Evolutionary conservation across 768 basidiomycete species (phyloP), one percentile per base, ranked within the genome.

Genomic region (Hericium rajendrae): DNA sequence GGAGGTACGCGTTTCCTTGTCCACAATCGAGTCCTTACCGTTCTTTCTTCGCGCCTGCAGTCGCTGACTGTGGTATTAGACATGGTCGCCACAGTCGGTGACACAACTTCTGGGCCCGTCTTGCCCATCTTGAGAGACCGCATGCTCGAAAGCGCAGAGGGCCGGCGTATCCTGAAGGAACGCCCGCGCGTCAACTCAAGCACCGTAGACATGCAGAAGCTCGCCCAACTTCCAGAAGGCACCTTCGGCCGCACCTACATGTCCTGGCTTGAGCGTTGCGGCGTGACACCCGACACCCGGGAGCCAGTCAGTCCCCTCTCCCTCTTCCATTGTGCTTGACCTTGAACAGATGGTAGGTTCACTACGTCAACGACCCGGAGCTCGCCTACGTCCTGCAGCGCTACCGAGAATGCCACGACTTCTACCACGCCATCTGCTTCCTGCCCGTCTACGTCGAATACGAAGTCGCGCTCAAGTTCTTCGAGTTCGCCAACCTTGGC

Each of bases 311-410:
- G 83, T 64, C 9, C 43, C 39, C 4, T 54, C 22, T 55, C n/a
- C 37, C 4, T 4, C 12, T 38, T 40, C 43, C 32, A 12, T 4
- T 40, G 15, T 48, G 48, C 59, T 53, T 46, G 15, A 56, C 22
- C 32, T 37, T 48, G 22, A 51, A 57, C 59, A 20, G 9, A 37
- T 8, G 57, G 10, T 65, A 97, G 94, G 94, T 97, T 6, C 90
- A 86, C 62, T 98, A 97, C 66, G 86, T 98, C 57, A 82, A 88
- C 66, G 92, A 97, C 66, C 93, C 94, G 2, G 94, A 97, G 66
- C 81, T 97, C 11, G 97, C 97, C 24, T 98, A 97, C 70, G 90
- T 98, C 56, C 92, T 99, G 88, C 91, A 94, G 63, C 86, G 95
- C 53, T 99, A 98, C 70, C 86, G 95, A 24, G 94, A 99, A 73